These are phyloP conservation scores for Sordariomycetes sp. DNA, from an alignment of 2,329 filamentous ascomycete species.

Conservation along the genomic window DNA sequence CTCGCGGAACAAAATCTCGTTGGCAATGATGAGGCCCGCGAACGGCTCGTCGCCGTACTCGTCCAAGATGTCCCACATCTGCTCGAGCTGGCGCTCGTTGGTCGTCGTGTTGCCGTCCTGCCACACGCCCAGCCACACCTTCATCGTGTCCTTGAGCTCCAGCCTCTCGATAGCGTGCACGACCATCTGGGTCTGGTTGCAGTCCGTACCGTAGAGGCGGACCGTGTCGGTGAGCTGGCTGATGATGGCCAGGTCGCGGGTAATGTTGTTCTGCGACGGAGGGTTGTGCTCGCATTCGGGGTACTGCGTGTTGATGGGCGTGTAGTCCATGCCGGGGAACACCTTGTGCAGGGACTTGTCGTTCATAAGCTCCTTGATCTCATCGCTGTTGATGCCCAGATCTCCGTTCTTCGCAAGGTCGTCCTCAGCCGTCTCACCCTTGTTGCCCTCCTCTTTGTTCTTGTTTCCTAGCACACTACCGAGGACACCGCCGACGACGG, in stretches of 20 bases:
- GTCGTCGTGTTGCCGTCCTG: slow-evolving; percentile 76
- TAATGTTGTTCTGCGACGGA: slow-evolving; percentile 89
- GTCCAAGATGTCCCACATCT: slow-evolving; percentile 79
- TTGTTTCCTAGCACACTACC: slow-evolving; percentile 53
- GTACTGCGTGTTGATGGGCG: slow-evolving; percentile 82
- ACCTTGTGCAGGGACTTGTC: slow-evolving; percentile 81
- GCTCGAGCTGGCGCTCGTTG: slow-evolving; percentile 67
- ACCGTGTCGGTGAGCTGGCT: slow-evolving; percentile 83
- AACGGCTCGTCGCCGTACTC: slow-evolving; percentile 58
- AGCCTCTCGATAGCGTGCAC: slow-evolving; percentile 71
- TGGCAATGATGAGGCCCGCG: slow-evolving; percentile 71
- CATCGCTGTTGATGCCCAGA: slow-evolving; percentile 59
- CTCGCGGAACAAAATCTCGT: slow-evolving; percentile 69
- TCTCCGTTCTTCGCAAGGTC: slow-evolving; percentile 57
- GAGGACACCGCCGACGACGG: slow-evolving; percentile 62
- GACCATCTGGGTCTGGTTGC: slow-evolving; percentile 94
- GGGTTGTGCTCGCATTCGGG: slow-evolving; percentile 68
- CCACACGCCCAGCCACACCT: slow-evolving; percentile 93
- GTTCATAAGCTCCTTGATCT: slow-evolving; percentile 74
- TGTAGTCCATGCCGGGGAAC: slow-evolving; percentile 93
- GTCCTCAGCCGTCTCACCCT: slow-evolving; percentile 41
- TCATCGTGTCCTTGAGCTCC: slow-evolving; percentile 60
- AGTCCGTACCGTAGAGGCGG: slow-evolving; percentile 88
- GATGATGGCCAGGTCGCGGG: slow-evolving; percentile 79
- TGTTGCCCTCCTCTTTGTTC: slow-evolving; percentile 24